Base-by-base conservation (phyloP, 208 protist species). In the Novymonas esmeraldas region DNA sequence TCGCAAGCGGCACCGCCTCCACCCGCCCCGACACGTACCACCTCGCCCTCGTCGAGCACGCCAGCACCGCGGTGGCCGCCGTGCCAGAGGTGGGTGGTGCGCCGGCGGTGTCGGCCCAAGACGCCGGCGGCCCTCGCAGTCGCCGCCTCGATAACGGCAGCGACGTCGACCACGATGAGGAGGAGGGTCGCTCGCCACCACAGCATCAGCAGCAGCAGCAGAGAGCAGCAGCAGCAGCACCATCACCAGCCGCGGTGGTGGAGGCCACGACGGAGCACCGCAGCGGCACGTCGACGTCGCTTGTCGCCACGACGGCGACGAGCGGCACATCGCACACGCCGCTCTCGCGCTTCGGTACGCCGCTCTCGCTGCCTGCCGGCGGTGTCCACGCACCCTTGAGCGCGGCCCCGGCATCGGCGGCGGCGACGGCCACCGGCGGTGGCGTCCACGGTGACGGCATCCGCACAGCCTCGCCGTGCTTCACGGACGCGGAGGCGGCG, bases 21-120 rank as follows among this genome's bases (percentile, higher is more conserved):
- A 20, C 51, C 50, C 48, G 45, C 11, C 50, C 67, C 13, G 34
- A 61, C 44, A 61, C 42, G 6, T 52, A 73, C 26, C 48, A 65
- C 9, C 42, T 62, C 13, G 24, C 58, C 10, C n/a, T 73, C 9
- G 50, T 56, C 33, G 67, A 66, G 51, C 39, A 45, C 22, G 18
- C 52, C 13, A 20, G 28, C 56, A 16, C 54, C 6, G 54, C n/a
- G 29, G n/a, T 22, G 10, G 9, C 52, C 2, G 52, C 20, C 11
- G 52, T 24, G 10, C 6, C 44, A 48, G n/a, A n/a, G n/a, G n/a
- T n/a, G n/a, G n/a, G n/a, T n/a, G n/a, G n/a, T n/a, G n/a, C n/a
- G n/a, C n/a, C n/a, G n/a, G n/a, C n/a, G n/a, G n/a, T n/a, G n/a
- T n/a, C n/a, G n/a, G n/a, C n/a, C n/a, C n/a, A n/a, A n/a, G n/a